These are phyloP conservation scores for Prototheca wickerhamii DNA, from an alignment of 163 green algal genomes.

Conservation along the genomic window DNA sequence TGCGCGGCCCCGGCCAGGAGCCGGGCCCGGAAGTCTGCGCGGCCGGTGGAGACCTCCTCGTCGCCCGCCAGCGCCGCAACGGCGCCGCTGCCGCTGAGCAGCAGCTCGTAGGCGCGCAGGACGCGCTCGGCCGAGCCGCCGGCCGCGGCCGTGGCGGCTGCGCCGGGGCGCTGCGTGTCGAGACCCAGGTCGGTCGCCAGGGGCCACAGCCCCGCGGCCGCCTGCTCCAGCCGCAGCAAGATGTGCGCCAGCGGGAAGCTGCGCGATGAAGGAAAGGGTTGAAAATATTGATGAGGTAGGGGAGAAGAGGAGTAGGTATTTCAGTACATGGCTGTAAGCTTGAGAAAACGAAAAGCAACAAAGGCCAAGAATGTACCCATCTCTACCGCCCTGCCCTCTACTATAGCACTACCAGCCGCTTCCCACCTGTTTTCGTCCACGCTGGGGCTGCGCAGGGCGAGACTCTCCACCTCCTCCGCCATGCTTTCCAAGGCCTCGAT, in stretches of 20 bases:
- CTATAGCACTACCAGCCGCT: too few relatives aligned
- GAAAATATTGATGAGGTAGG: background rate
- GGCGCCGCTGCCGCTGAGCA: constrained; percentile 29
- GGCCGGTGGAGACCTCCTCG: too few relatives aligned
- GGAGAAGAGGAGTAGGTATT: background rate
- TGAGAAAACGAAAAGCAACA: too few relatives aligned
- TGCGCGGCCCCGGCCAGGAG: too few relatives aligned
- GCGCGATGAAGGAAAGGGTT: background rate
- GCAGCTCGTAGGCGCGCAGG: constrained; percentile 50
- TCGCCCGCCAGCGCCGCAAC: too few relatives aligned
- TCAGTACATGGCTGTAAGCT: background rate
- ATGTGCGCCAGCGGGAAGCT: constrained; percentile 61
- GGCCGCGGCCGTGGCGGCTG: constrained; percentile 18
- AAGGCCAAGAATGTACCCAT: too few relatives aligned
- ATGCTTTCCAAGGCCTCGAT: constrained; percentile 27
- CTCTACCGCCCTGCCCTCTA: too few relatives aligned
- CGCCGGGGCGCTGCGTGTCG: constrained; percentile 6
- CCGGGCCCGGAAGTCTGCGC: too few relatives aligned
- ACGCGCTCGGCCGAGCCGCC: constrained; percentile 28
- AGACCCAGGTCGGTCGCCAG: constrained; percentile 4
- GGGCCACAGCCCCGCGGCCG: constrained; percentile 56
- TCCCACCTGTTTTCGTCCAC: constrained; percentile 39
- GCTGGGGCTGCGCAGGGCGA: constrained; percentile 42
- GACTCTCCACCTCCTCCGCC: constrained; percentile 24
- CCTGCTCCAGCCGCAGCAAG: constrained; percentile 55